Percentiles rank a stretch among this genome's conserved stretches.
Evolutionary conservation across 306 rosid species (phyloP).

Genomic region (Gillenia trifoliata): DNA sequence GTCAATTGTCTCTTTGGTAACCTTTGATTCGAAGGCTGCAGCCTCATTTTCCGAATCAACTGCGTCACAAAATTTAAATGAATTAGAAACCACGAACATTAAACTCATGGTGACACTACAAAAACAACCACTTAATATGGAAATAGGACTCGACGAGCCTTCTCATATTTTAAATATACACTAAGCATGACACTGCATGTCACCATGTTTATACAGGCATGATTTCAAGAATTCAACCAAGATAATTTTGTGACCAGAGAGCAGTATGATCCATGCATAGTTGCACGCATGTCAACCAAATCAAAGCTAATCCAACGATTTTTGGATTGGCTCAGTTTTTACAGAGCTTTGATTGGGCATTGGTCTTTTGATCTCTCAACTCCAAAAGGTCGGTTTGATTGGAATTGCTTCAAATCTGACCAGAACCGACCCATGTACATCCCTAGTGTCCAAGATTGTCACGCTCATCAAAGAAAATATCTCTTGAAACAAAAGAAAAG

Average conservation of each 20-base stretch:
- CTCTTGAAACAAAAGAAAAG: not conserved
- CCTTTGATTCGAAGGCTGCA: slow-evolving; percentile 51
- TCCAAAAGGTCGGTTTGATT: not conserved
- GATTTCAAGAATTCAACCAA: not conserved
- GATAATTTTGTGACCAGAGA: not conserved
- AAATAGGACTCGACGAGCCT: not conserved
- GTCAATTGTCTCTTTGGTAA: slow-evolving; percentile 61
- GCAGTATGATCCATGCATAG: not conserved
- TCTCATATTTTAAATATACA: not conserved
- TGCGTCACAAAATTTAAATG: slow-evolving; percentile 26
- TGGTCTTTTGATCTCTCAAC: not conserved
- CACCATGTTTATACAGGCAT: not conserved
- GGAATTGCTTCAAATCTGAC: not conserved
- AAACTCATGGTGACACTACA: not conserved
- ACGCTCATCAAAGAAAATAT: not conserved
- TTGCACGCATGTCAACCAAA: not conserved
- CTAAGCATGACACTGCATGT: not conserved
- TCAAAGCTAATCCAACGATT: not conserved
- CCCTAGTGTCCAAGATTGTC: not conserved
- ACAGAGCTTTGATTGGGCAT: not conserved
- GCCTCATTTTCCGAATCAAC: slow-evolving; percentile 74
- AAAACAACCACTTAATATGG: not conserved
- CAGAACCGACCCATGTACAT: not conserved
- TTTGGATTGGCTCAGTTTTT: not conserved
- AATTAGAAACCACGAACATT: slow-evolving; percentile 22